Conservation (phyloP, 371 early-diverging fungal species). For the Mucor plumbeus region DNA sequence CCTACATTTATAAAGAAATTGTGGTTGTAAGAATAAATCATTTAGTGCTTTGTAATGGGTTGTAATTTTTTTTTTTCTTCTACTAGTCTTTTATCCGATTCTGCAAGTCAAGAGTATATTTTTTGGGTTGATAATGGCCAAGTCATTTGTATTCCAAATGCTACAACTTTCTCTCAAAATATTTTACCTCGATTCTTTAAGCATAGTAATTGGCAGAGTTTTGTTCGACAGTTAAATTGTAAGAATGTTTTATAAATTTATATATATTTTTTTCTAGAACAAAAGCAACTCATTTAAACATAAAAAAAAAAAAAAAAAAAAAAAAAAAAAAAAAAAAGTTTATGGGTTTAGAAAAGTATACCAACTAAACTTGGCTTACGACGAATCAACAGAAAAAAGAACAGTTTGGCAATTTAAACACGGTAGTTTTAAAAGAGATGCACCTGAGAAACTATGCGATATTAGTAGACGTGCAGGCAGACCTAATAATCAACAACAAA, state of each 20-base stretch:
- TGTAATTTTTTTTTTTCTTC: too few species aligned
- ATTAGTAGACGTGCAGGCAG: conserved; percentile 58
- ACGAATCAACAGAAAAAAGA: conserved; percentile 11
- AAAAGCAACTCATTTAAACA: background rate
- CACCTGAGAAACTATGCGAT: conserved; percentile 64
- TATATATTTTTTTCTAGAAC: background rate
- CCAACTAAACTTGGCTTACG: conserved; percentile 14
- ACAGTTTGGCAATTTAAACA: conserved; percentile 79
- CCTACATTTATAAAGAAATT: conserved; percentile 20
- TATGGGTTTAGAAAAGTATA: conserved; percentile 25
- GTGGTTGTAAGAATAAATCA: conserved; percentile 18
- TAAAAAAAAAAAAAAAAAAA: background rate
- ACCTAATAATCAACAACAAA: background rate
- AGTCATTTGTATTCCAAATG: conserved; percentile 62
- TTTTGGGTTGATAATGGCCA: conserved; percentile 65
- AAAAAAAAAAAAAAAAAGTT: conserved; percentile 3
- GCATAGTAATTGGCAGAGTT: conserved; percentile 91
- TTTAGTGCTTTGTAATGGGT: background rate
- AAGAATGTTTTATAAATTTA: conserved; percentile 13
- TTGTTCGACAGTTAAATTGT: conserved; percentile 93
- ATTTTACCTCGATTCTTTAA: conserved; percentile 87
- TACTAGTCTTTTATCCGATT: conserved; percentile 58
- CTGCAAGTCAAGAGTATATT: conserved; percentile 55
- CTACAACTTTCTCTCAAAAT: conserved; percentile 50
- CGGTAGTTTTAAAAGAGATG: conserved; percentile 67